Evolutionary conservation across 768 basidiomycete species (phyloP).

Genomic region (Tricholoma flavovirens): DNA sequence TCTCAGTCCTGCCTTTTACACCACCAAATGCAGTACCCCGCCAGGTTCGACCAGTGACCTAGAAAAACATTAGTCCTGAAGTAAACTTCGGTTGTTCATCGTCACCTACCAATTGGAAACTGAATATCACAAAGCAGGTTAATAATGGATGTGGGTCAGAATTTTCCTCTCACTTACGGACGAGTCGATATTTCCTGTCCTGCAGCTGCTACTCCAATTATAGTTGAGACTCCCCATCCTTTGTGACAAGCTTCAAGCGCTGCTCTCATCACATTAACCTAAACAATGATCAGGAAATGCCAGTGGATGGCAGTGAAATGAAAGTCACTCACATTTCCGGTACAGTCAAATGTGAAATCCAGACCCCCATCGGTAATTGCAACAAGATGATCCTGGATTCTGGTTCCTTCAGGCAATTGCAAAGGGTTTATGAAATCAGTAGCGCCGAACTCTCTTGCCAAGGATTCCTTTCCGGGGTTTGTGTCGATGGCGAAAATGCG

Average conservation of each 20-base stretch:
- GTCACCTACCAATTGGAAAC: slow-evolving; percentile 46
- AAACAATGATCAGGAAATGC: background rate
- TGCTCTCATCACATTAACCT: slow-evolving; percentile 90
- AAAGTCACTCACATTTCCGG: slow-evolving; percentile 62
- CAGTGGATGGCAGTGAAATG: slow-evolving; percentile 1
- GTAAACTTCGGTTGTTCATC: background rate
- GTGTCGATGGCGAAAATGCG: slow-evolving; percentile 91
- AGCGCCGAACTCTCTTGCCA: slow-evolving; percentile 92
- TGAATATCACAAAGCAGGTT: slow-evolving; percentile 11
- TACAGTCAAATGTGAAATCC: slow-evolving; percentile 96
- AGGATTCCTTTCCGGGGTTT: slow-evolving; percentile 78
- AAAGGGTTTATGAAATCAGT: slow-evolving; percentile 90
- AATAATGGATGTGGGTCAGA: slow-evolving; percentile 5
- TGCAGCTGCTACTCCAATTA: slow-evolving; percentile 96
- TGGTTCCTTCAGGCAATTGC: slow-evolving; percentile 66
- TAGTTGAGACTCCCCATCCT: slow-evolving; percentile 94
- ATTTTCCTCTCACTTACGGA: slow-evolving; percentile 46
- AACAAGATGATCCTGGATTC: slow-evolving; percentile 84
- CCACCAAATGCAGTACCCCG: slow-evolving; percentile 95
- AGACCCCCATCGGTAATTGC: slow-evolving; percentile 95
- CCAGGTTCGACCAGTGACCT: slow-evolving; percentile 91
- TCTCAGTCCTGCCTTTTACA: slow-evolving; percentile 94
- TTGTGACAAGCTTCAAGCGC: slow-evolving; percentile 99
- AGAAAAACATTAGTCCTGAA: slow-evolving; percentile 12
- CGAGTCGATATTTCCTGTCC: slow-evolving; percentile 92